These are phyloP conservation scores for Coemansia sp. DNA, from an alignment of 192 early-diverging fungal genomes.

Conservation along the genomic window DNA sequence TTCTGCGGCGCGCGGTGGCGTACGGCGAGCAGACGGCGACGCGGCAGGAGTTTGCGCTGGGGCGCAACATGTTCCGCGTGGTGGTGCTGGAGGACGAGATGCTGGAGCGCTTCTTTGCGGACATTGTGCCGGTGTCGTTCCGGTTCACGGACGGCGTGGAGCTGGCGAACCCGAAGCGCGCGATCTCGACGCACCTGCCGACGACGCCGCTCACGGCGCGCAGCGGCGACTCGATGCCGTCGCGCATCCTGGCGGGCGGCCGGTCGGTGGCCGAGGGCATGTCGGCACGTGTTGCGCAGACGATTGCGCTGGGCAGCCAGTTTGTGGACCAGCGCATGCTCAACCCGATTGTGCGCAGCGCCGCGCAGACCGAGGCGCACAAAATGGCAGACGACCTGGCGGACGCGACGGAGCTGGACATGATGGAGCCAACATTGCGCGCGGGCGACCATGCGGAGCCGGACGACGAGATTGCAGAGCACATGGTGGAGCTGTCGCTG, in stretches of 20 bases:
- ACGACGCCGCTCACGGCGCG: slow-evolving; percentile 35
- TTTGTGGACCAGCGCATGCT: slow-evolving; percentile 45
- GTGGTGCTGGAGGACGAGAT: slow-evolving; percentile 83
- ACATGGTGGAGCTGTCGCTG: slow-evolving; percentile 29
- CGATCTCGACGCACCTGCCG: slow-evolving; percentile 38
- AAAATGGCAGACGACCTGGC: slow-evolving; percentile 1
- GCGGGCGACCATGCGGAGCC: not conserved
- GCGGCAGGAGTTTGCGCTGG: slow-evolving; percentile 25
- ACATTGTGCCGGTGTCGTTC: slow-evolving; percentile 42
- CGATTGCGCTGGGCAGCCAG: slow-evolving; percentile 49
- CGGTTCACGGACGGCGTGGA: slow-evolving; percentile 50
- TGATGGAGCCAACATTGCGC: not conserved
- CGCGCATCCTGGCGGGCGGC: slow-evolving; percentile 30
- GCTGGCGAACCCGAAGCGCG: slow-evolving; percentile 45
- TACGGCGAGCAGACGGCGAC: slow-evolving; percentile 10
- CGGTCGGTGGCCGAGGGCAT: slow-evolving; percentile 39
- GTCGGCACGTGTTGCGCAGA: slow-evolving; percentile 44
- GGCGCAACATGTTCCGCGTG: slow-evolving; percentile 65
- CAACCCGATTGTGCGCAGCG: slow-evolving; percentile 36
- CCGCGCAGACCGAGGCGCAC: slow-evolving; percentile 8
- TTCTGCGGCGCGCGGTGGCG: slow-evolving; percentile 22
- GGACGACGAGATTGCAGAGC: slow-evolving; percentile 17
- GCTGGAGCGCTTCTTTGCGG: slow-evolving; percentile 81
- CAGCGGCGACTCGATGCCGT: slow-evolving; percentile 10
- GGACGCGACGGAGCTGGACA: not conserved